These are phyloP conservation scores for Kregervanrija pseudodelftensis DNA, from an alignment of 805 yeast species.

Conservation along the genomic window DNA sequence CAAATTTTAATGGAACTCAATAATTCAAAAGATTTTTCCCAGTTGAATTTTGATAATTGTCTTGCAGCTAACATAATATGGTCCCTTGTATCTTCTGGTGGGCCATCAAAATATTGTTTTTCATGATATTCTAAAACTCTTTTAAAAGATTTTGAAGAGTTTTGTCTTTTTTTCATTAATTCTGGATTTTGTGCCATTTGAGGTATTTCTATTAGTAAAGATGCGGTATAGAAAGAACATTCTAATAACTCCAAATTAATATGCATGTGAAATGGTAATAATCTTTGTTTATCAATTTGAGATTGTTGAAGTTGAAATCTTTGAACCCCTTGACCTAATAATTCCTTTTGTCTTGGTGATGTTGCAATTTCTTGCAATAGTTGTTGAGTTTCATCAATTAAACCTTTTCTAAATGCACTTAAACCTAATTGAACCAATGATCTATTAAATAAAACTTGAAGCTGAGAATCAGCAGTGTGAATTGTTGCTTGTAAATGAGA, in stretches of 20 bases:
- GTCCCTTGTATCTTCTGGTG: slow-evolving; percentile 95
- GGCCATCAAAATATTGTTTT: slow-evolving; percentile 92
- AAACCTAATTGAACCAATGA: slow-evolving; percentile 93
- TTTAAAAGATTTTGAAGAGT: slow-evolving; percentile 64
- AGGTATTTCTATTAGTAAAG: slow-evolving; percentile 88
- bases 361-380: slow-evolving; percentile 81
- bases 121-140: slow-evolving; percentile 88
- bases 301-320: slow-evolving; percentile 47
- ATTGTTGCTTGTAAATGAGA: slow-evolving; percentile 81
- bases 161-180: slow-evolving; percentile 8
- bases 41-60: slow-evolving; percentile 81
- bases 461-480: slow-evolving; percentile 73
- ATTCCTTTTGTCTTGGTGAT: slow-evolving; percentile 79
- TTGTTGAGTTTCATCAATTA: slow-evolving; percentile 80
- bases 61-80: slow-evolving; percentile 88
- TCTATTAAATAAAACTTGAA: slow-evolving; percentile 92
- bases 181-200: slow-evolving; percentile 47
- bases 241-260: slow-evolving; percentile 92
- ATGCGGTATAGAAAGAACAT: slow-evolving; percentile 85
- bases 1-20: slow-evolving; percentile 77
- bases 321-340: slow-evolving; percentile 86
- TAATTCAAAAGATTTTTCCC: slow-evolving; percentile 70
- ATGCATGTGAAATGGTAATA: slow-evolving; percentile 97
- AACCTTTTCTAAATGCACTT: slow-evolving; percentile 88
- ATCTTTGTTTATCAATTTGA: slow-evolving; percentile 56